A percentile compares a stretch with the other conserved stretches of the same genome.
Conservation (phyloP, 2,329 filamentous ascomycete genomes). For the Trichophyton equinum region DNA sequence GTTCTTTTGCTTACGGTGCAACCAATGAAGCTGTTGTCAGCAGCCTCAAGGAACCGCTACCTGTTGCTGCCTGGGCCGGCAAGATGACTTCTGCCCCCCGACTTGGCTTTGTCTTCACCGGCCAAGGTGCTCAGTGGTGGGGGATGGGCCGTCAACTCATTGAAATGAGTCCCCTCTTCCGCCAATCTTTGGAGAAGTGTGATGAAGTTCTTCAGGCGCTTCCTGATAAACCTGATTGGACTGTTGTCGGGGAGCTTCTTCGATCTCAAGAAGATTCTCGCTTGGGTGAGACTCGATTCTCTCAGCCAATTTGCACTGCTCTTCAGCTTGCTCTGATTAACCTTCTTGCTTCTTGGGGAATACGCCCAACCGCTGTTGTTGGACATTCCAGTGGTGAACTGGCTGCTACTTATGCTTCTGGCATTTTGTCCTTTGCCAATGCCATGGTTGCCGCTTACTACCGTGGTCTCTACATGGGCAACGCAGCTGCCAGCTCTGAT, state of each 20-base stretch:
- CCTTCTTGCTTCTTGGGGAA: conserved; percentile 23
- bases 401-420: conserved; percentile 26
- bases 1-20: neutral
- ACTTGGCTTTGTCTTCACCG: conserved; percentile 26
- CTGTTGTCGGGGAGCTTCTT: conserved; percentile 4
- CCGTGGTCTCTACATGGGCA: conserved; percentile 7
- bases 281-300: conserved; percentile 6
- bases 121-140: conserved; percentile 28
- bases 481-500: conserved; percentile 3
- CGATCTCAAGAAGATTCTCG: conserved; percentile 4
- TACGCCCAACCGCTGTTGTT: conserved; percentile 19
- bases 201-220: conserved; percentile 1
- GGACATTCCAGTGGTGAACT: conserved; percentile 31
- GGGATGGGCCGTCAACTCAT: conserved; percentile 24
- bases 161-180: conserved; percentile 5
- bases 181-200: conserved; percentile 3
- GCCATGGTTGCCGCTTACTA: conserved; percentile 22
- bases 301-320: conserved; percentile 8
- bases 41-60: conserved; percentile 12
- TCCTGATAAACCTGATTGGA: conserved; percentile 4
- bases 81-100: conserved; percentile 11
- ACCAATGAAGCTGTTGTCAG: conserved; percentile 2
- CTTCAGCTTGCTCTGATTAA: conserved; percentile 27
- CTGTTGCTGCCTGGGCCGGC: conserved; percentile 18
- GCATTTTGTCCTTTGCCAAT: conserved; percentile 21